Base-by-base conservation (phyloP, 225 moss, liverwort and hornwort species). In the Lunularia cruciata region DNA sequence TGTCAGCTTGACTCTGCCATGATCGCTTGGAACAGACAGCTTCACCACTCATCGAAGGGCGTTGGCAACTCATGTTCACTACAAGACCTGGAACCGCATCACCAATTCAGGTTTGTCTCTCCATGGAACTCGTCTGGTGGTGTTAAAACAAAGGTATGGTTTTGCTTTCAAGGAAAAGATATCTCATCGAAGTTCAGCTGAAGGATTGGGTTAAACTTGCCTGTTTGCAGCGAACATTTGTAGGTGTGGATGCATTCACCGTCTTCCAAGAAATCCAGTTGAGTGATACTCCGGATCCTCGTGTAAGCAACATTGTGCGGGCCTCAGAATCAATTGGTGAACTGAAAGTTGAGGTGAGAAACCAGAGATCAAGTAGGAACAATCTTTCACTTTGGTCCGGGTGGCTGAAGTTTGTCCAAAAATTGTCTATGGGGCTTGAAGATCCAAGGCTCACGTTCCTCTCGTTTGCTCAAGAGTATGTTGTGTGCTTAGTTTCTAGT, bases 51-150 rank as follows among this genome's bases (percentile, higher is more conserved):
- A 80, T 96, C 35, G 95, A 96, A 82, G 95, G 95, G 60, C 87
- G 86, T 13, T 96, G 95, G 95, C 88, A 90, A 85, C 90, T 96
- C 51, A 92, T 96, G 90, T 96, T 86, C 75, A 92, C 92, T 35
- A 96, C 92, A 66, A 86, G 96, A 48, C 96, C 96, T 59, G 90
- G 90, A 62, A 87, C 88, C 18, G 92, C 96, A 70, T 96, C 96
- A 20, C 89, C 90, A 3, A 96, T 96, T 75, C 96, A 92, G 90
- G 92, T 90, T 8, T 40, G 52, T 52, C 15, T 18, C 3, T 33
- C n/a, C 33, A 16, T 65, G 40, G 60, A 60, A 35, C 16, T 3
- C 22, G n/a, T n/a, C n/a, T n/a, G n/a, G n/a, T n/a, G n/a, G n/a
- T n/a, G n/a, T n/a, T n/a, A n/a, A n/a, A n/a, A n/a, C n/a, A n/a